Evolutionary conservation across 805 yeast species (phyloP).

Genomic region (Kluyveromyces wickerhamii): DNA sequence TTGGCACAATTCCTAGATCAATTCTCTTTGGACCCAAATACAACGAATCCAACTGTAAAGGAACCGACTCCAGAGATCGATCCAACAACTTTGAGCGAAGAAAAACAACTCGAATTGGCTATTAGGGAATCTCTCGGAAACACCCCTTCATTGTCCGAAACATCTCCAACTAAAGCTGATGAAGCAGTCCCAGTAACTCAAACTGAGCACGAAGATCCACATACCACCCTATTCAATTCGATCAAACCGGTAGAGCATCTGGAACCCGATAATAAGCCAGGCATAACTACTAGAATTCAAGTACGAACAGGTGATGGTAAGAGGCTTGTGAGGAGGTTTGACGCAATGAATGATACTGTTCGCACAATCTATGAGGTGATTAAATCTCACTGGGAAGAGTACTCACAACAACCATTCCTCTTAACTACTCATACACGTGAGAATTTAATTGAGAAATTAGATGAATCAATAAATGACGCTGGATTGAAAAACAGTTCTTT

Average conservation of each 20-base stretch:
- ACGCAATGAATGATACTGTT: conserved; percentile 46
- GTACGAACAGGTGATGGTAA: conserved; percentile 85
- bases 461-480: conserved; percentile 57
- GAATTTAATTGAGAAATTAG: conserved; percentile 46
- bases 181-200: conserved; percentile 10
- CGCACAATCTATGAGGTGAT: conserved; percentile 53
- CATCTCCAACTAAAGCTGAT: conserved; percentile 17
- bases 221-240: conserved; percentile 38
- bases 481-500: conserved; percentile 79
- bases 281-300: conserved; percentile 68
- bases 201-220: conserved; percentile 23
- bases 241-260: conserved; percentile 45
- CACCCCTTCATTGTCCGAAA: conserved; percentile 14
- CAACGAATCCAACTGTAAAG: conserved; percentile 56
- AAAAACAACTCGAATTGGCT: conserved; percentile 75
- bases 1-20: conserved; percentile 58
- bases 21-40: conserved; percentile 57
- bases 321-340: conserved; percentile 65
- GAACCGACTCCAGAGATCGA: conserved; percentile 52
- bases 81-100: conserved; percentile 64
- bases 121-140: conserved; percentile 54
- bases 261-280: conserved; percentile 55
- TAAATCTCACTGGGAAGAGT: conserved; percentile 47
- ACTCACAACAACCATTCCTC: conserved; percentile 40
- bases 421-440: conserved; percentile 47